Percentiles rank a stretch among this genome's conserved stretches.
Evolutionary conservation across 768 basidiomycete genomes (phyloP).

Genomic region (Psilocybe azurescens): DNA sequence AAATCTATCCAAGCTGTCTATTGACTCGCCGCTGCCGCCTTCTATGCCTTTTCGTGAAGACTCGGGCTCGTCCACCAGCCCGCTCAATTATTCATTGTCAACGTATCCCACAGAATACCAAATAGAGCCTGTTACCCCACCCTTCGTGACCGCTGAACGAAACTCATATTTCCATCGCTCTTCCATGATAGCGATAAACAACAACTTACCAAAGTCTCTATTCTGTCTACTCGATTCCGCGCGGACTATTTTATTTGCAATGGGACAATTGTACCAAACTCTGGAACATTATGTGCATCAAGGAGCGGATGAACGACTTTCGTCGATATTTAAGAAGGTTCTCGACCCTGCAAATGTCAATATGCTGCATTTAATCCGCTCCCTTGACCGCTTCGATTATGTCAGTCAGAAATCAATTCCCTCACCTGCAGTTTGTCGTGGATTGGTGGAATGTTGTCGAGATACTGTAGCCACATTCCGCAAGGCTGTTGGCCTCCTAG

Average conservation of each 20-base stretch:
- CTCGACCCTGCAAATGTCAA: conserved; percentile 84
- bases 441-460: conserved; percentile 81
- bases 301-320: conserved; percentile 81
- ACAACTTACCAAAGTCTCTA: conserved; percentile 73
- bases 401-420: conserved; percentile 74
- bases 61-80: conserved; percentile 44
- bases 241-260: conserved; percentile 89
- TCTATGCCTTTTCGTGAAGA: conserved; percentile 33
- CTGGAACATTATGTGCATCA: conserved; percentile 87
- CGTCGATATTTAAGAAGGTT: conserved; percentile 81
- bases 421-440: conserved; percentile 72
- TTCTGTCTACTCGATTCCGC: conserved; percentile 82
- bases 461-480: conserved; percentile 85
- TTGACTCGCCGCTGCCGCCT: conserved; percentile 10
- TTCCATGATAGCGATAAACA: conserved; percentile 74
- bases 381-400: conserved; percentile 91
- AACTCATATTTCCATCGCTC: conserved; percentile 96
- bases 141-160: conserved; percentile 77
- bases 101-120: conserved; percentile 29
- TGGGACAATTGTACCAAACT: conserved; percentile 90
- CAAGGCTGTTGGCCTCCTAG: conserved; percentile 86
- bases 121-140: conserved; percentile 48
- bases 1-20: background rate
- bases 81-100: conserved; percentile 29
- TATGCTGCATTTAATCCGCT: conserved; percentile 83